A percentile compares a stretch with the other conserved stretches of the same genome.
Evolutionary conservation across 2,329 filamentous ascomycete genomes (phyloP).

Genomic region (Domatiomyces catenatus): DNA sequence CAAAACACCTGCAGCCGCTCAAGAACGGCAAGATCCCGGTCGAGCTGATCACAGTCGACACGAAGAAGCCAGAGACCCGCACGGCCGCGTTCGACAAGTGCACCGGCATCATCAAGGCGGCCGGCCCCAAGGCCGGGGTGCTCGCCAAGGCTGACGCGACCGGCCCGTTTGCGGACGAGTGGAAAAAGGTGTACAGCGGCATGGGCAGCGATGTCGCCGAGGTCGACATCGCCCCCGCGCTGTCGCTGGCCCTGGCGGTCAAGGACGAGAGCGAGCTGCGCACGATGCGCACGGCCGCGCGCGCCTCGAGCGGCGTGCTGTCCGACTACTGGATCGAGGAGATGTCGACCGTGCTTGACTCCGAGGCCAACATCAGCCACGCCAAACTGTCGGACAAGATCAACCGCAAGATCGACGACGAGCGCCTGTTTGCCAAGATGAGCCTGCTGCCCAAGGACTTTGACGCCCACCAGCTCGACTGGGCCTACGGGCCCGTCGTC

Average conservation of each 20-base stretch:
- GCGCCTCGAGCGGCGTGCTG: slow-evolving; percentile 87
- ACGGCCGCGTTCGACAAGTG: slow-evolving; percentile 78
- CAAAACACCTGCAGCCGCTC: slow-evolving; percentile 80
- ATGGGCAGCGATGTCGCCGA: slow-evolving; percentile 76
- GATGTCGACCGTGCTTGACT: slow-evolving; percentile 90
- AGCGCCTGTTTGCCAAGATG: slow-evolving; percentile 79
- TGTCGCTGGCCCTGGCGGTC: slow-evolving; percentile 77
- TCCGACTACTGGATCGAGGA: slow-evolving; percentile 95
- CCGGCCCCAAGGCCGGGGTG: slow-evolving; percentile 82
- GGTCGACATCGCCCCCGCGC: slow-evolving; percentile 66
- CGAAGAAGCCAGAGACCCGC: slow-evolving; percentile 84
- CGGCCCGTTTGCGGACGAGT: slow-evolving; percentile 89
- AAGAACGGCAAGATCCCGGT: slow-evolving; percentile 86
- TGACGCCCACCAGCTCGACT: slow-evolving; percentile 77
- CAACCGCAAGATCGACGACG: slow-evolving; percentile 78
- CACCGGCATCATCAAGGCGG: slow-evolving; percentile 68
- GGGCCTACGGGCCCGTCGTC: slow-evolving; percentile 77
- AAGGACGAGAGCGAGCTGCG: slow-evolving; percentile 94
- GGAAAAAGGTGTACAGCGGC: slow-evolving; percentile 68
- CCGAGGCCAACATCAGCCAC: slow-evolving; percentile 94
- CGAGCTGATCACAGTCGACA: slow-evolving; percentile 67
- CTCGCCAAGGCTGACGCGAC: slow-evolving; percentile 69
- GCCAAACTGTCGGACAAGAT: slow-evolving; percentile 73
- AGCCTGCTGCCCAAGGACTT: slow-evolving; percentile 74
- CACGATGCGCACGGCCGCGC: slow-evolving; percentile 83